These are phyloP conservation scores for Candida insectalens DNA, from an alignment of 805 yeast species.

Conservation along the genomic window DNA sequence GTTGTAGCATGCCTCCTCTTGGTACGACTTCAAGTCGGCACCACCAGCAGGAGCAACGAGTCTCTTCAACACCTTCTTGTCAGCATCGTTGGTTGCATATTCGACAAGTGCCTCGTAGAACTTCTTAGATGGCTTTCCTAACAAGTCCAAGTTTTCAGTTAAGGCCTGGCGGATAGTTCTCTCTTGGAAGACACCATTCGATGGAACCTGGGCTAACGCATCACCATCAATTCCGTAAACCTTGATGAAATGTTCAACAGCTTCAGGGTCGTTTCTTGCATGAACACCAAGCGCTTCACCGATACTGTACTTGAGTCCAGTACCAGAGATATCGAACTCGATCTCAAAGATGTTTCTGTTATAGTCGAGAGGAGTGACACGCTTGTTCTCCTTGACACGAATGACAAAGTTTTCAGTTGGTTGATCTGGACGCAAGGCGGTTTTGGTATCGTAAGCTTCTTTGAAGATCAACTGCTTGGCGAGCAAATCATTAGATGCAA, in stretches of 20 bases:
- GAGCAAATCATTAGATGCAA: slow-evolving; percentile 33
- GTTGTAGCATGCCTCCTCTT: slow-evolving; percentile 73
- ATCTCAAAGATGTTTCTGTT: slow-evolving; percentile 94
- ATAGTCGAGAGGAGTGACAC: slow-evolving; percentile 84
- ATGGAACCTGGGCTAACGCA: slow-evolving; percentile 59
- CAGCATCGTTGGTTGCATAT: slow-evolving; percentile 60
- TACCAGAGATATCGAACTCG: slow-evolving; percentile 85
- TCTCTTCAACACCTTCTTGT: slow-evolving; percentile 49
- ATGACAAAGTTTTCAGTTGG: slow-evolving; percentile 79
- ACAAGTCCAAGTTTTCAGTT: slow-evolving; percentile 72
- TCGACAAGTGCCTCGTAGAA: slow-evolving; percentile 78
- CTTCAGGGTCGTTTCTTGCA: slow-evolving; percentile 65
- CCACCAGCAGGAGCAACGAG: slow-evolving; percentile 78
- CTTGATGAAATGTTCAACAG: slow-evolving; percentile 59
- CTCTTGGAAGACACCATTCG: slow-evolving; percentile 58
- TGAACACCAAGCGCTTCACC: slow-evolving; percentile 97
- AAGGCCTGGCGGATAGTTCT: slow-evolving; percentile 79
- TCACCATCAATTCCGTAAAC: slow-evolving; percentile 66
- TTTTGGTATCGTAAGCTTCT: slow-evolving; percentile 60
- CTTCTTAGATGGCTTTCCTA: slow-evolving; percentile 93
- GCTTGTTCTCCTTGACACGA: slow-evolving; percentile 82
- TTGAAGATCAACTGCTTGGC: slow-evolving; percentile 69
- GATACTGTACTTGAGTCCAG: slow-evolving; percentile 83
- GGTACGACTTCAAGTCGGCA: slow-evolving; percentile 69
- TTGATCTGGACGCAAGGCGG: slow-evolving; percentile 76